Conservation (phyloP, 208 protist species). For the Trypanosoma vivax region DNA sequence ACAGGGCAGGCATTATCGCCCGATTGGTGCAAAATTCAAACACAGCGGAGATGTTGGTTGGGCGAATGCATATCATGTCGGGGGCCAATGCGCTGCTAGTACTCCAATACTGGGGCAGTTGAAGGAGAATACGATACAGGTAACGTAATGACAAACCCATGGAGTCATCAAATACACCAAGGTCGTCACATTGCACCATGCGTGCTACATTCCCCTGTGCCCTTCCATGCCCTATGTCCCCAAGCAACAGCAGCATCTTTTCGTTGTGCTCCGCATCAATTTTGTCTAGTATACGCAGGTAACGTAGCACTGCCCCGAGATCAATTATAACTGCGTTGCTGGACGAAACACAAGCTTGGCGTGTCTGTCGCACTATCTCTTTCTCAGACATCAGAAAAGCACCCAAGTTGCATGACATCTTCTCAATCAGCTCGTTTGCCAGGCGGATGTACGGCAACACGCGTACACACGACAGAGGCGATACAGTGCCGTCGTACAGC, state of each 20-base stretch:
- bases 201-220: background rate
- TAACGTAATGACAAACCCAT: conserved; percentile 2
- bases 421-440: conserved; percentile 12
- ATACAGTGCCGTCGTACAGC: conserved; percentile 17
- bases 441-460: conserved; percentile 9
- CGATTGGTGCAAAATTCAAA: conserved; percentile 16
- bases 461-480: conserved; percentile 9
- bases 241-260: background rate
- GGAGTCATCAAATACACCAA: conserved; percentile 8
- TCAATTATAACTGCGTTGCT: conserved; percentile 7
- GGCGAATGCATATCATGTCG: background rate
- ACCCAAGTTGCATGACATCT: conserved; percentile 17
- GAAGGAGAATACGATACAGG: conserved; percentile 15
- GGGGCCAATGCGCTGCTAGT: background rate
- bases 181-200: background rate
- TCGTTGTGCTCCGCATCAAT: conserved; percentile 9
- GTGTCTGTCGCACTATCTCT: background rate
- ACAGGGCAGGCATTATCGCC: background rate
- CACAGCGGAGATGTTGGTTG: conserved; percentile 17
- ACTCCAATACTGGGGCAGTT: conserved; percentile 12
- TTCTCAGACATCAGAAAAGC: conserved; percentile 10
- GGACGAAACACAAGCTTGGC: background rate
- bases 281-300: conserved; percentile 1
- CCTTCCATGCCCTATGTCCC: background rate
- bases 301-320: conserved; percentile 13